Percentiles rank a stretch among this genome's conserved stretches.
Conservation (phyloP, 139 green algal genomes). For the Coelastrella sp. region DNA sequence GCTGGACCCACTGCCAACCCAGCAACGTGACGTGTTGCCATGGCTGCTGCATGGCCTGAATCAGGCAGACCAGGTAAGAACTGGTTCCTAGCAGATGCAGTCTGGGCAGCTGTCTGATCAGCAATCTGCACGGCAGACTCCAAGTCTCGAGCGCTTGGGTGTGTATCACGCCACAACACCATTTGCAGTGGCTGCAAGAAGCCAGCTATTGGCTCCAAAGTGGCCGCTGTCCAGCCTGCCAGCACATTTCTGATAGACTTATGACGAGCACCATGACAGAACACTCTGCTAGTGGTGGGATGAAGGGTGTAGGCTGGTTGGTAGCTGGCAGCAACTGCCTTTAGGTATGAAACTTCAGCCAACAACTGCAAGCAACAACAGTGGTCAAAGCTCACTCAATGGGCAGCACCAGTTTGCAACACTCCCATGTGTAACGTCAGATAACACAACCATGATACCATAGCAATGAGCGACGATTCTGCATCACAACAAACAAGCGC, state of each 20-base stretch:
- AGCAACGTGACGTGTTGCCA: neutral
- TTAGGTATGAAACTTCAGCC: conserved; percentile 65
- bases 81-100: neutral
- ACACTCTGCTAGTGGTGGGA: conserved; percentile 15
- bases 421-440: too few species aligned
- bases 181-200: conserved; percentile 59
- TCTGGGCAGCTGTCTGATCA: neutral
- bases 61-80: conserved; percentile 2
- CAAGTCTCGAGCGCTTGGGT: conserved; percentile 10
- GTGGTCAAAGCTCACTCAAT: too few species aligned
- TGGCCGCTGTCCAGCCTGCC: conserved; percentile 11
- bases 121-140: neutral
- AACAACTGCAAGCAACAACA: conserved; percentile 46
- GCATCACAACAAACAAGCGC: too few species aligned
- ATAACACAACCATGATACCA: too few species aligned
- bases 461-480: too few species aligned
- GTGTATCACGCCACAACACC: conserved; percentile 32
- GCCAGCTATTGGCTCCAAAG: conserved; percentile 42
- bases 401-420: too few species aligned
- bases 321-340: conserved; percentile 57
- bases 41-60: neutral
- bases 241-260: conserved; percentile 38
- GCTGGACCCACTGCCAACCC: neutral
- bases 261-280: conserved; percentile 59
- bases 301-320: neutral